Evolutionary conservation across 140 eudicot genomes (phyloP), one percentile per base, ranked within the genome.

Genomic region (Senecio squalidus): DNA sequence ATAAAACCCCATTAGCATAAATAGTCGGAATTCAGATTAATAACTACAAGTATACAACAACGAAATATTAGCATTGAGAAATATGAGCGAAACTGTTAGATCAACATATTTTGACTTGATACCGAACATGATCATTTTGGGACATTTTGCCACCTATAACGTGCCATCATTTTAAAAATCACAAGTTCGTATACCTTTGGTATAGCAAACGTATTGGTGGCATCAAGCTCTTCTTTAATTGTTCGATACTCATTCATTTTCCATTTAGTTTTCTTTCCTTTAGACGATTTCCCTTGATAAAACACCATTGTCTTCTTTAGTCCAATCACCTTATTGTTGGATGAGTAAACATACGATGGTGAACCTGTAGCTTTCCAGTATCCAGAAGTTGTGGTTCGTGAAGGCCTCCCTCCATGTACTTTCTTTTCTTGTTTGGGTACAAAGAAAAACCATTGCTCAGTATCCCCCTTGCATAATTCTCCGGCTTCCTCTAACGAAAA

Each of bases 291-390:
- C 22, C 95, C 95, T 18, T 52, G 63, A 65, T 86, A 86, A 67
- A 80, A 86, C 41, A 86, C 95, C 95, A 86, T 72, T 16, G 85
- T 77, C 60, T 69, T 86, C 78, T 86, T 86, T 31, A 80, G 57
- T 27, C 95, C 95, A 1, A 86, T 80, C 27, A 83, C 81, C 57
- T 50, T 73, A 33, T 31, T 70, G 2, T 22, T 30, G 2, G 88
- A 74, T 4, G 95, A 86, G 56, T 80, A 86, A 1, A 86, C 84
- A 38, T 80, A 72, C 9, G 67, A 61, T 1, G 95, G 95, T 0
- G 93, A 86, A 1, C 95, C 93, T 0, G 95, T 86, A 5, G 93
- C 89, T 66, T 86, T 86, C 95, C 93, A 83, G 49, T 86, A 86
- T n/a, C 95, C 95, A 23, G 81, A 51, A 31, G 53, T 29, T 0